phyloP scores from a whole-genome alignment of 2,329 filamentous ascomycete species.

The Pyrenophora seminiperda region DNA sequence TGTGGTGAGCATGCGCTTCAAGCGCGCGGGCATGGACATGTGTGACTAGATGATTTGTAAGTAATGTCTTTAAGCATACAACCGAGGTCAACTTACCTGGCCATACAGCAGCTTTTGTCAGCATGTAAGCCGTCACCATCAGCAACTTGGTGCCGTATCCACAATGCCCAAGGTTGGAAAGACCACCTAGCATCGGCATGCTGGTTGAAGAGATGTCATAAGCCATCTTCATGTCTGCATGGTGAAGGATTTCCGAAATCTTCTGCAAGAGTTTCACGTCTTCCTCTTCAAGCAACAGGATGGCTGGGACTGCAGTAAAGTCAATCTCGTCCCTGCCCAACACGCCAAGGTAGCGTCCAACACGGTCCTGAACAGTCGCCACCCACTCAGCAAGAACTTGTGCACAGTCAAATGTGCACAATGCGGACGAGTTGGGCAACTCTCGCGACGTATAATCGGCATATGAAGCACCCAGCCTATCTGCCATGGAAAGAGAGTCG shows the following conservation, averaged over 20 bases:
- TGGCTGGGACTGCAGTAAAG: constrained; percentile 76
- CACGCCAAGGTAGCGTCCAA: constrained; percentile 86
- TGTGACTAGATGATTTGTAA: constrained; percentile 57
- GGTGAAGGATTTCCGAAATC: constrained; percentile 76
- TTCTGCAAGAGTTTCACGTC: constrained; percentile 85
- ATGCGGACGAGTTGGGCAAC: constrained; percentile 84
- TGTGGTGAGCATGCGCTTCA: constrained; percentile 66
- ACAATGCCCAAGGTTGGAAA: constrained; percentile 63
- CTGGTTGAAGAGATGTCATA: constrained; percentile 56
- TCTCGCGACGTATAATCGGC: constrained; percentile 83
- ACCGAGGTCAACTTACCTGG: constrained; percentile 67
- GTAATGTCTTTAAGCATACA: constrained; percentile 28
- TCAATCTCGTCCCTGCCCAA: constrained; percentile 84
- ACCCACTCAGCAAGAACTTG: constrained; percentile 96
- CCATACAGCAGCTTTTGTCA: constrained; percentile 91
- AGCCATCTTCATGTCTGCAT: constrained; percentile 79
- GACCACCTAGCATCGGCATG: constrained; percentile 56
- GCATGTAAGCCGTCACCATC: constrained; percentile 81
- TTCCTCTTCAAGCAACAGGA: constrained; percentile 90
- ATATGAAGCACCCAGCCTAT: constrained; percentile 83
- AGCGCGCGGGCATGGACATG: constrained; percentile 70
- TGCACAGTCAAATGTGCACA: constrained; percentile 92
- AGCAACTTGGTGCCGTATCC: constrained; percentile 87
- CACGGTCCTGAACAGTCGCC: constrained; percentile 87
- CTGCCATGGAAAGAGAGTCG: constrained; percentile 86